These are phyloP conservation scores for Asparagopsis taxiformis DNA, from an alignment of 31 red algal species.

Conservation along the genomic window DNA sequence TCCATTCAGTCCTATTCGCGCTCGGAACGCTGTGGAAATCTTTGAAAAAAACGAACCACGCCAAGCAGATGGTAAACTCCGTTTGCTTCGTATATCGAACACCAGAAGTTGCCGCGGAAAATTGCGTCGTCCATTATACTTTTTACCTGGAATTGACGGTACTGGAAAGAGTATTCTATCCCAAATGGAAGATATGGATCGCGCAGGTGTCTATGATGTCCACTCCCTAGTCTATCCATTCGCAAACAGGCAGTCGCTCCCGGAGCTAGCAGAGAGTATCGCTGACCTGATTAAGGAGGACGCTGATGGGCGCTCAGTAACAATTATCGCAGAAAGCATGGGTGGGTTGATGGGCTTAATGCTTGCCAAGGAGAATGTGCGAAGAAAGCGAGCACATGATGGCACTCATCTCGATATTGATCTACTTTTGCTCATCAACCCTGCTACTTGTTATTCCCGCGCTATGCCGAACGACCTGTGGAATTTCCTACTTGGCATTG, in stretches of 20 bases:
- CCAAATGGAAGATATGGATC: constrained; percentile 51
- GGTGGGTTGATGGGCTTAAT: constrained; percentile 52
- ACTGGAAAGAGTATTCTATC: constrained; percentile 66
- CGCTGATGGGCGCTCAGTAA: constrained; percentile 15
- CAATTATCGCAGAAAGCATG: constrained; percentile 84
- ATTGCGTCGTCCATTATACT: constrained; percentile 43
- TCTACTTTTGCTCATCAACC: constrained; percentile 74
- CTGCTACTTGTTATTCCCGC: constrained; percentile 77
- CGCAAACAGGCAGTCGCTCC: constrained; percentile 49
- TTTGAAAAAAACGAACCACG: constrained; percentile 16
- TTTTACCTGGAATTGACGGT: constrained; percentile 90
- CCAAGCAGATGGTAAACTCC: background rate
- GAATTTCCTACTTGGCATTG: constrained; percentile 39
- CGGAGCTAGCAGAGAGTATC: constrained; percentile 28
- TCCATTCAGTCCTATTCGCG: constrained; percentile 25
- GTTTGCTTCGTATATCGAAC: constrained; percentile 12
- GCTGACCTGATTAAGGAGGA: constrained; percentile 46
- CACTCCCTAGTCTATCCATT: constrained; percentile 48
- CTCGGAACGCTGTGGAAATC: constrained; percentile 3
- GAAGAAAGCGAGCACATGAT: background rate
- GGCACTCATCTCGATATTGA: constrained; percentile 36
- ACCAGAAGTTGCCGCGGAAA: background rate
- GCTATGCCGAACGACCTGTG: constrained; percentile 57
- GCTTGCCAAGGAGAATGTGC: constrained; percentile 30
- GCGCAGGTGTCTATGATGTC: constrained; percentile 70